These are phyloP conservation scores for Bryopsis sp. DNA, from an alignment of 139 green algal species.

Conservation along the genomic window DNA sequence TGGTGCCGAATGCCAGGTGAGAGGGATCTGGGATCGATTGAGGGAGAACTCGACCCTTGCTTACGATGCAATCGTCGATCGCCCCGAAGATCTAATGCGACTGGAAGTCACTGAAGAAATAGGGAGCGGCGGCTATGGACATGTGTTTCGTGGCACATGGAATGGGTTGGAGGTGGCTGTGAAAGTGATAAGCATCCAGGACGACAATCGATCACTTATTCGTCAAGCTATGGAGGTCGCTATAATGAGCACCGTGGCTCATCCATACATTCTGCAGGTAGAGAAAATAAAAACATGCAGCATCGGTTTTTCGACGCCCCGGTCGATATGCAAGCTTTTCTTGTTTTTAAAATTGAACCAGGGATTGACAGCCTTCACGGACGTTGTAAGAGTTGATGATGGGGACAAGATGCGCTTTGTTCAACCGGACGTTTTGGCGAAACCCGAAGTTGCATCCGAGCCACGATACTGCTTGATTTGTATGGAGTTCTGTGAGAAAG, in stretches of 20 bases:
- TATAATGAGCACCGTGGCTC: conserved; percentile 26
- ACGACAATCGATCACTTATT: not conserved
- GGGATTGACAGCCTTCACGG: too few relatives aligned
- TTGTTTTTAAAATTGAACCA: too few relatives aligned
- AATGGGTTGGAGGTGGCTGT: conserved; percentile 3
- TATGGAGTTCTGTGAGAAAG: conserved; percentile 21
- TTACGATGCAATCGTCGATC: not conserved
- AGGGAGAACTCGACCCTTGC: not conserved
- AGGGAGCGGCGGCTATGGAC: not conserved
- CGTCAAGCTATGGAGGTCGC: conserved; percentile 30
- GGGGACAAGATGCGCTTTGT: too few relatives aligned
- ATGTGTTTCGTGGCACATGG: not conserved
- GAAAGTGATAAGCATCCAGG: not conserved
- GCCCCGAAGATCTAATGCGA: not conserved
- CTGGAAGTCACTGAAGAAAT: not conserved
- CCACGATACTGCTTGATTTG: conserved; percentile 8
- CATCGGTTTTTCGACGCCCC: too few relatives aligned
- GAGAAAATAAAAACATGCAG: too few relatives aligned
- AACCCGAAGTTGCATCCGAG: too few relatives aligned
- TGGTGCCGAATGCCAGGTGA: not conserved
- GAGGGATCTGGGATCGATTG: not conserved
- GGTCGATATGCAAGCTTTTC: too few relatives aligned
- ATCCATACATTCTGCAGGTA: conserved; percentile 27
- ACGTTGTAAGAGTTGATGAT: too few relatives aligned
- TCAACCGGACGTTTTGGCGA: too few relatives aligned